Evolutionary conservation across 2,329 filamentous ascomycete genomes (phyloP).

Genomic region (Didymella sp.): DNA sequence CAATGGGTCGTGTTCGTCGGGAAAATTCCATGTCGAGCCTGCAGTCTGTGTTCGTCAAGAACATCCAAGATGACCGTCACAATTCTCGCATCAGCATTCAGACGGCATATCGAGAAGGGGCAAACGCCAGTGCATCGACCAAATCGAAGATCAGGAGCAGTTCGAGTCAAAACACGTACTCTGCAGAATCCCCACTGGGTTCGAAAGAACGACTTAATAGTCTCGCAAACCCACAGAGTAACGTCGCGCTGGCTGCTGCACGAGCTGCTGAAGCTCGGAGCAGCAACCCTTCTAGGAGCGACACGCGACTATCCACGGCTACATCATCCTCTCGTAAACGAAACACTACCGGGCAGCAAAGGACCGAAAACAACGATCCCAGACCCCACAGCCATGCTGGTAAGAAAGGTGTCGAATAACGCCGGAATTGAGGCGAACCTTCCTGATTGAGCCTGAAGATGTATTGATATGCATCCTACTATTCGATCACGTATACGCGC

Average conservation of each 20-base stretch:
- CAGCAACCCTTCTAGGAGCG: conserved; percentile 14
- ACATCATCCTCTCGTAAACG: conserved; percentile 5
- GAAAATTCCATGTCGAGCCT: conserved; percentile 50
- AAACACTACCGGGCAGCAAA: conserved; percentile 1
- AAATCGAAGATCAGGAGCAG: conserved; percentile 27
- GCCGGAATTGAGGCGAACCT: conserved; percentile 3
- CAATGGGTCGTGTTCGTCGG: conserved; percentile 46
- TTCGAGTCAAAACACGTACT: conserved; percentile 24
- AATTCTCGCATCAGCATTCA: conserved; percentile 41
- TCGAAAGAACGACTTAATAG: conserved; percentile 28
- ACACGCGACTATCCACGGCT: conserved; percentile 11
- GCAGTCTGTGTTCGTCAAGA: conserved; percentile 35
- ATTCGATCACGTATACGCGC: background rate
- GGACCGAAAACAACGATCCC: conserved; percentile 11
- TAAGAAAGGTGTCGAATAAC: conserved; percentile 2
- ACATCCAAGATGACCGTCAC: conserved; percentile 31
- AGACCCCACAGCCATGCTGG: conserved; percentile 1
- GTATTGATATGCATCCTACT: conserved; percentile 1
- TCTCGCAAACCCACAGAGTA: conserved; percentile 30
- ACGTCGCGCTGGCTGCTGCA: conserved; percentile 31
- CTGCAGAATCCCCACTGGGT: conserved; percentile 18
- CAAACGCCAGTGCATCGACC: conserved; percentile 21
- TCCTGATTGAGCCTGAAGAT: conserved; percentile 1
- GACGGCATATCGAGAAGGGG: conserved; percentile 37
- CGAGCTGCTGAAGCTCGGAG: conserved; percentile 19